A percentile compares a stretch with the other conserved stretches of the same genome.
These are phyloP conservation scores for Aurifilum marmelostoma DNA, from an alignment of 2,329 filamentous ascomycete species.

Conservation along the genomic window DNA sequence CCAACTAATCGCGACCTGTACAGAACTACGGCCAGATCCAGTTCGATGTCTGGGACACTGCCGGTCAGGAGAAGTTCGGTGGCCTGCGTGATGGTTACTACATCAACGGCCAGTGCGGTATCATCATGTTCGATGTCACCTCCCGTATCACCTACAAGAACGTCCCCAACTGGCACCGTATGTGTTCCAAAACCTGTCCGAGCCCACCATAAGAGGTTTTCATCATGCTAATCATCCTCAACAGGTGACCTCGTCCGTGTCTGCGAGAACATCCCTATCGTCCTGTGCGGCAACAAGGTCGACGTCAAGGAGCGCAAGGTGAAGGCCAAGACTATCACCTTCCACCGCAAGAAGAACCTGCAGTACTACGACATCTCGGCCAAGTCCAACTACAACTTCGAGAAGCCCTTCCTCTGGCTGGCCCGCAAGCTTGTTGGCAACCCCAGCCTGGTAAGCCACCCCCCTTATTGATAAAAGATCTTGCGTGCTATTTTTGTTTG, in stretches of 20 bases:
- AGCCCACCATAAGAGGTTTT: background rate
- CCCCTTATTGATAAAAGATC: conserved; percentile 15
- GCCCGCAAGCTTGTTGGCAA: conserved; percentile 98
- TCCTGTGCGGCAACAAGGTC: conserved; percentile 99
- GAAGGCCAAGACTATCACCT: conserved; percentile 99
- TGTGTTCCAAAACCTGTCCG: conserved; percentile 44
- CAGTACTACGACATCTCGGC: conserved; percentile 99
- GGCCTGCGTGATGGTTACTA: conserved; percentile 99
- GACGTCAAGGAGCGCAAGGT: conserved; percentile 99
- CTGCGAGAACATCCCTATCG: conserved; percentile 98
- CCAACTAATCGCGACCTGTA: conserved; percentile 20
- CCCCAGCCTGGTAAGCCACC: conserved; percentile 71
- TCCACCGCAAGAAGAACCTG: conserved; percentile 99
- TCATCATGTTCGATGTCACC: conserved; percentile 99
- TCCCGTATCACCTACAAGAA: conserved; percentile 99
- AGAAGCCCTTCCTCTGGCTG: conserved; percentile 99
- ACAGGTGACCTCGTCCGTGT: conserved; percentile 96
- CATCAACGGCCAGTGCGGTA: conserved; percentile 99
- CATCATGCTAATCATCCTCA: conserved; percentile 26
- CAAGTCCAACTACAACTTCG: conserved; percentile 99
- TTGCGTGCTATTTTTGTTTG: background rate
- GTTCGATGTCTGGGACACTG: conserved; percentile 99
- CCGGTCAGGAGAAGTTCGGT: conserved; percentile 99
- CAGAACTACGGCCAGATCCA: conserved; percentile 95
- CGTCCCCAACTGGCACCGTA: conserved; percentile 99